Base-by-base conservation (phyloP, 176 grass and related monocot species). In the Musa schizocarpa region DNA sequence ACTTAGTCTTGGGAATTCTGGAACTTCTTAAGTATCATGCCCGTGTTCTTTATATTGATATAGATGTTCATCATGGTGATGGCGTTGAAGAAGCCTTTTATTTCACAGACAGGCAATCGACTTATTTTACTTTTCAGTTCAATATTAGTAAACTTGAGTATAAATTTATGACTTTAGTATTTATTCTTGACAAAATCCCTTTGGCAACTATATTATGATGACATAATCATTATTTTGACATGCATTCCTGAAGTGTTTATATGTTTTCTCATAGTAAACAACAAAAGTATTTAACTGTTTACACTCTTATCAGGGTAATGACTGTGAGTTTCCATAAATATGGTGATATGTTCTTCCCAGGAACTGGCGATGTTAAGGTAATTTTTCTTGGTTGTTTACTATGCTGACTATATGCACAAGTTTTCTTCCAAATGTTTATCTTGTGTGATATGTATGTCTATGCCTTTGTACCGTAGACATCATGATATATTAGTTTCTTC, bases 61-160 rank as follows among this genome's bases (percentile, higher is more conserved):
- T 98, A 78, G 94, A 98, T 91, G 90, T 98, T 62, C 94, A 98
- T 87, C 94, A 98, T 85, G 94, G 94, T 58, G 90, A 98, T 89
- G 94, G 94, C 63, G 94, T 98, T 52, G 90, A 98, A 86, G 94
- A 98, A 83, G 90, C 94, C 27, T 98, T 98, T 85, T 98, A 93
- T 90, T 98, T 93, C 78, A 93, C 90, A 69, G 94, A 98, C 86
- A 98, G 94, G 94, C 52, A 74, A 74, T 25, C 0, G 13, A 14
- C 16, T 56, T 57, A 29, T 29, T 74, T 74, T 26, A 56, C 43
- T 70, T 70, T 19, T 70, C 34, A 70, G 43, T 70, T 70, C 68
- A 70, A 70, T 51, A 5, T 43, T 43, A 6, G 34, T 43, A 43
- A 70, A 20, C 8, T 52, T 21, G 48, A 70, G 68, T 0, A 51